Evolutionary conservation across 1,139 yeast species (phyloP), one percentile per base, ranked within the genome.

Genomic region (Kodamaea fungicola): DNA sequence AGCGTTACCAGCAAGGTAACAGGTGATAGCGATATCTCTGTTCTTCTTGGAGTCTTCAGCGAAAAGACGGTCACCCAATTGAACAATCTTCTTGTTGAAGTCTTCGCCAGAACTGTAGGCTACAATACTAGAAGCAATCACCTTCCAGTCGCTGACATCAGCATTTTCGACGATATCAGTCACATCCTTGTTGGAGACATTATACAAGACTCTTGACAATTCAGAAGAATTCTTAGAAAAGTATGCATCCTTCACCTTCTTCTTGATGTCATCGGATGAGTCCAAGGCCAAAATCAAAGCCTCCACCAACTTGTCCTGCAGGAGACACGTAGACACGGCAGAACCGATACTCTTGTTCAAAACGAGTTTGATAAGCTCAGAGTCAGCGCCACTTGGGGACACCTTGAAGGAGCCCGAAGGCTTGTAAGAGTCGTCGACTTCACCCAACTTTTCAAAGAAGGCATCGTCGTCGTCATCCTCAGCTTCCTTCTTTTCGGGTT

Each of bases 261-360:
- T 70, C 50, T 84, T 83, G 51, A 82, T 65, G 12, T 52, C 52
- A 13, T 74, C 78, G n/a, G 80, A 60, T 3, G 84, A 85, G 52
- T 82, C 83, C 51, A 86, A 64, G 0, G 97, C 87, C 43, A 94
- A 72, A 31, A 90, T 68, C 47, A 90, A 74, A 2, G 97, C 97
- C 56, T 92, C 97, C 16, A 76, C 62, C 28, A 88, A 64, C 41
- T 76, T 74, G 39, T 76, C 83, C 34, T 77, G 75, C 35, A 78
- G 72, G 42, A 94, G 67, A 45, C 94, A 81, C 30, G 73, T 55
- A 27, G 79, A 72, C 6, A 88, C 82, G 0, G 97, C 97, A 22
- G 72, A 70, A 22, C 76, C 78, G 40, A 76, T 64, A 41, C 87
- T 74, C 42, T 90, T 90, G 12, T 62, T 57, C 44, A 90, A 68